Percentiles rank a stretch among this genome's conserved stretches.
phyloP scores from a whole-genome alignment of 139 green algal genomes.

The Marvania coccoides region DNA sequence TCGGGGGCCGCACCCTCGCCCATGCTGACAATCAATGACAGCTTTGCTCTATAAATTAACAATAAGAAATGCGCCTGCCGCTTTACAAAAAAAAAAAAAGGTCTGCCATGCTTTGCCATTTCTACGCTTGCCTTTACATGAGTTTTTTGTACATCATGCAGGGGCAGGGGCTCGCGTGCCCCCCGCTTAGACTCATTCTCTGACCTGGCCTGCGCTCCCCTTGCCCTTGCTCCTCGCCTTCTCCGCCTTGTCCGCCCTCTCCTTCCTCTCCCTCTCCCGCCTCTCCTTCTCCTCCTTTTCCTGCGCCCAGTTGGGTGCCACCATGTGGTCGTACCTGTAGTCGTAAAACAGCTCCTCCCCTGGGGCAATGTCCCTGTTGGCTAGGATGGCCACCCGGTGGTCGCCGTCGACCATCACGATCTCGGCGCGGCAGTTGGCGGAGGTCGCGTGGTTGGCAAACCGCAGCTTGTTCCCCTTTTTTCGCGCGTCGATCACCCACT shows the following conservation, averaged over 20 bases:
- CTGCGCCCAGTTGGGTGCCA: background rate
- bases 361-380: slow-evolving; percentile 41
- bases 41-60: too few relatives aligned
- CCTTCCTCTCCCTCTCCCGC: background rate
- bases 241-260: background rate
- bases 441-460: slow-evolving; percentile 69
- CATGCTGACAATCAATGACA: too few relatives aligned
- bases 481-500: slow-evolving; percentile 79
- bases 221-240: background rate
- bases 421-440: slow-evolving; percentile 53
- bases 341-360: slow-evolving; percentile 71
- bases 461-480: slow-evolving; percentile 82
- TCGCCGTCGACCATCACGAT: slow-evolving; percentile 70
- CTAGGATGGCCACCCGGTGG: slow-evolving; percentile 73
- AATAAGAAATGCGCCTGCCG: too few relatives aligned
- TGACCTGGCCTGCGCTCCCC: background rate
- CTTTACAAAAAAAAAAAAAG: too few relatives aligned
- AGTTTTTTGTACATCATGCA: too few relatives aligned
- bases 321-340: slow-evolving; percentile 27
- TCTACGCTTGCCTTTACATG: too few relatives aligned
- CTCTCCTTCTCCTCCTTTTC: background rate
- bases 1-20: background rate
- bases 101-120: too few relatives aligned
- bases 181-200: background rate
- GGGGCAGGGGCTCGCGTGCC: too few relatives aligned